Evolutionary conservation across 1,284 basidiomycete genomes (phyloP), one percentile per base, ranked within the genome.

Genomic region (Rhodotorula sp.): DNA sequence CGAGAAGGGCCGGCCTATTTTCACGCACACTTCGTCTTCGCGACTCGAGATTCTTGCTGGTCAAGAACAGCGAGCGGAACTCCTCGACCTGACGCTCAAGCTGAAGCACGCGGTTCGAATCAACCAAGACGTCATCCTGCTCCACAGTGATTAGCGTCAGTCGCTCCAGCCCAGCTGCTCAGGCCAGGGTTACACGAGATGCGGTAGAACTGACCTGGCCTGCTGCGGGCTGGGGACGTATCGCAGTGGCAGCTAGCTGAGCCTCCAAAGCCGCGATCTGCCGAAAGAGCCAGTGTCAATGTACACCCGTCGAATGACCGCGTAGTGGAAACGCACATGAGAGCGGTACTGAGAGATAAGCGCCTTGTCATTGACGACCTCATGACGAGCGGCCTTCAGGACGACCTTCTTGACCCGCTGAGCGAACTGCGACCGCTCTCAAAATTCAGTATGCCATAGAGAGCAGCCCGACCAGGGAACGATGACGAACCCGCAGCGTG

Each of bases 281-380:
- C 6, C 17, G 37, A 42, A 42, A 42, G 10, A 12, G 37, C 37
- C 12, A 42, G 37, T 42, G 37, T 42, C 37, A 42, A 42, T 42
- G 10, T 42, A 42, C 10, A 42, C 37, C 10, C 37, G 12, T 42
- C 37, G 37, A 12, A 42, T 42, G 37, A 10, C 10, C 37, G 37
- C 10, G 6, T 14, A 2, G 46, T 48, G 10, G 26, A 15, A 1
- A 51, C 76, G 48, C 26, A 75, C 77, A 10, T 74, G 72, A 4
- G 71, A 67, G 26, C 90, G 86, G 80, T 97, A 97, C 68, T 93
- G 86, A 82, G 82, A 80, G 70, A 97, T 91, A 42, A 97, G 84
- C 0, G 93, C 93, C 75, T 94, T 92, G 0, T 92, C 93, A 77
- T 95, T 93, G 12, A 94, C 87, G 29, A 97, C 85, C 81, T 97